Conservation (phyloP, 1,284 basidiomycete genomes). For the Entoloma clypeatum region DNA sequence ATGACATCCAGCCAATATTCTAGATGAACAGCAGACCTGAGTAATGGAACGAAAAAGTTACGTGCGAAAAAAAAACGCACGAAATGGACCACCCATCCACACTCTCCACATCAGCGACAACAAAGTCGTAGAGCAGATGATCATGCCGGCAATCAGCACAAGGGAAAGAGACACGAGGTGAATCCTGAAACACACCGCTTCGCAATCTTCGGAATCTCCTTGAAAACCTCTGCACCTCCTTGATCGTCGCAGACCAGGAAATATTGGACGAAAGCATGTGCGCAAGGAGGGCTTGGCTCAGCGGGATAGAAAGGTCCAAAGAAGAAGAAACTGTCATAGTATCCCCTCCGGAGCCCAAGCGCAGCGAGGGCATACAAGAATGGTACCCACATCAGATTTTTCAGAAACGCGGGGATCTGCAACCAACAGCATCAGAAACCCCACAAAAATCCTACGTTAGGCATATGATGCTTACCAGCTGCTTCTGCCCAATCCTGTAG, state of each 20-base stretch:
- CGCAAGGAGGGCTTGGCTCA: slow-evolving; percentile 74
- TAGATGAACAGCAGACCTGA: slow-evolving; percentile 32
- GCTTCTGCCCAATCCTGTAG: slow-evolving; percentile 69
- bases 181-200: slow-evolving; percentile 52
- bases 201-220: slow-evolving; percentile 79
- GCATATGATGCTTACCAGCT: slow-evolving; percentile 36
- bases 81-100: slow-evolving; percentile 66
- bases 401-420: slow-evolving; percentile 40
- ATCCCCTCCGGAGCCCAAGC: no score
- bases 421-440: slow-evolving; percentile 4
- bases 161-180: slow-evolving; percentile 54
- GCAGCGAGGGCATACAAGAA: slow-evolving; percentile 60
- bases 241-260: slow-evolving; percentile 78
- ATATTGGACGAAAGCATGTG: slow-evolving; percentile 86
- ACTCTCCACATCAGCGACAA: slow-evolving; percentile 62
- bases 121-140: slow-evolving; percentile 40
- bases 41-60: slow-evolving; percentile 29
- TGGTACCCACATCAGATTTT: slow-evolving; percentile 77
- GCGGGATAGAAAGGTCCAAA: slow-evolving; percentile 75
- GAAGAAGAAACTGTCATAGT: slow-evolving; percentile 67
- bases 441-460: slow-evolving; percentile 4
- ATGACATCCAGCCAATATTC: slow-evolving; percentile 46
- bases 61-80: slow-evolving; percentile 55
- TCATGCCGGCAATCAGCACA: slow-evolving; percentile 45
- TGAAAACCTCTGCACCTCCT: slow-evolving; percentile 87